Evolutionary conservation across 495 filamentous ascomycete species (phyloP), one percentile per base, ranked within the genome.

Genomic region (Wilcoxina mikolae): DNA sequence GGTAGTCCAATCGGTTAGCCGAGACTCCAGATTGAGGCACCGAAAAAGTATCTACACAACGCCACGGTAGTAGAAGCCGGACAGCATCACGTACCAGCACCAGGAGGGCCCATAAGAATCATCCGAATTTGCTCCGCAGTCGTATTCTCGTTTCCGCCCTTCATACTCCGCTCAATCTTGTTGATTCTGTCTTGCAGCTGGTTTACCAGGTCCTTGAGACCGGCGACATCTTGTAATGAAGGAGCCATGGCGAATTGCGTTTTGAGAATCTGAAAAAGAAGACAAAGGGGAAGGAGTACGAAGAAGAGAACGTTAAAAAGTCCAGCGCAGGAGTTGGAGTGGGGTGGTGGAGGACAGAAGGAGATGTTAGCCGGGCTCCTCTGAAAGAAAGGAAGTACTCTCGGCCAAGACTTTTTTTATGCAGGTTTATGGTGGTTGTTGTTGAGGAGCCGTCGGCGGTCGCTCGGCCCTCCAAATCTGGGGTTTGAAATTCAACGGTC

Each of bases 61-160:
- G 50, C 50, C 28, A 53, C 35, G 35, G 28, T 38, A 29, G 27
- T 39, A 3, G 9, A 23, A 23, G 46, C 7, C 10, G n/a, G n/a
- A 20, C 7, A 17, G 42, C 22, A 45, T 45, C 12, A 52, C 82
- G 54, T 81, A 95, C 91, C 91, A 70, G 91, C 91, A 68, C 91
- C 91, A 46, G 91, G 91, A 67, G 91, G 93, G 12, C 91, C 91
- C 78, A 99, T 96, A 60, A 99, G 73, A 63, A 99, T 87, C 81
- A 96, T 93, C 71, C 91, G 79, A 70, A 96, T 77, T 61, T 78
- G 77, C 59, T 83, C 72, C 68, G 68, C 61, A 28, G 50, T 52
- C 18, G 53, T 54, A 20, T 75, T 73, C 56, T 76, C 68, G 67
- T 76, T 71, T 29, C 67, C 67, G 58, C 71, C 72, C 67, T 79